Evolutionary conservation across 768 basidiomycete species (phyloP).

Genomic region (Rhizopogon vinicolor): DNA sequence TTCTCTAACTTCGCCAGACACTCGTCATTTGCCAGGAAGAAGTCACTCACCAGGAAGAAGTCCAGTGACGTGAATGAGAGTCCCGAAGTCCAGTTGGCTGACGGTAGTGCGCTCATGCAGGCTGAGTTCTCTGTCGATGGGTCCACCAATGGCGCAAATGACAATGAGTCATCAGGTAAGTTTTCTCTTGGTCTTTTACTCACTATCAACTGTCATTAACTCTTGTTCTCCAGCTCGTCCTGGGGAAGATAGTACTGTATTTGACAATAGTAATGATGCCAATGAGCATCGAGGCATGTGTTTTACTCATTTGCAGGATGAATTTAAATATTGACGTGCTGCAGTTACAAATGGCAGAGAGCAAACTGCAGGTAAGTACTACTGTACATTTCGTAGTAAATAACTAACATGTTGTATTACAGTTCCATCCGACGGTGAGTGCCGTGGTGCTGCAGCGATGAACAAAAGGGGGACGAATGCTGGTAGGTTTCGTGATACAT

Average conservation of each 20-base stretch:
- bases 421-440: not conserved
- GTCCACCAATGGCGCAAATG: not conserved
- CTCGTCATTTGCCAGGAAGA: too few species aligned
- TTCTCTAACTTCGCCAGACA: not conserved
- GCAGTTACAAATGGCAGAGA: not conserved
- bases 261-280: not conserved
- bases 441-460: not conserved
- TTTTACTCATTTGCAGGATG: not conserved
- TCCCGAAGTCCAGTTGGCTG: too few species aligned
- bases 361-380: not conserved
- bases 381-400: not conserved
- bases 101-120: too few species aligned
- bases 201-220: not conserved
- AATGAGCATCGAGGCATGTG: not conserved
- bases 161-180: not conserved
- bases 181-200: not conserved
- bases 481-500: not conserved
- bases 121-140: not conserved
- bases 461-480: not conserved
- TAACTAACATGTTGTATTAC: not conserved
- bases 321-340: not conserved
- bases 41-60: not conserved
- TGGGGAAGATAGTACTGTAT: not conserved
- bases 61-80: not conserved
- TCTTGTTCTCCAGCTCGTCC: not conserved